phyloP scores from a whole-genome alignment of 1,139 yeast genomes.

The Kodamaea sp. region DNA sequence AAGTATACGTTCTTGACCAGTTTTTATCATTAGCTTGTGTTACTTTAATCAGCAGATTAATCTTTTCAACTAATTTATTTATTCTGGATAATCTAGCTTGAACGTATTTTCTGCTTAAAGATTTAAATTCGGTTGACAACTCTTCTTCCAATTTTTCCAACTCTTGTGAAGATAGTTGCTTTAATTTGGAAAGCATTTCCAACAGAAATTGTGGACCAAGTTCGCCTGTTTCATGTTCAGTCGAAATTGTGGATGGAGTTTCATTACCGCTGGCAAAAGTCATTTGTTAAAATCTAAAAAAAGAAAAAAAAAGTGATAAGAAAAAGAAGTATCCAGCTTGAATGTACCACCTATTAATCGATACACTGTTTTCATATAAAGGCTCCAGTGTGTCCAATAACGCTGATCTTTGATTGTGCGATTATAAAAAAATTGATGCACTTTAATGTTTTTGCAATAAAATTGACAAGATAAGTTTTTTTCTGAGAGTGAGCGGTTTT shows the following conservation, averaged over 20 bases:
- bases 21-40: constrained; percentile 29
- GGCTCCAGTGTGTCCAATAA: too few relatives aligned
- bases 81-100: constrained; percentile 31
- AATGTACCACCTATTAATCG: too few relatives aligned
- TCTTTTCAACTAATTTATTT: constrained; percentile 24
- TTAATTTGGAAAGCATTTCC: constrained; percentile 1
- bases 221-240: neutral
- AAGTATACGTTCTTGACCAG: constrained; percentile 34
- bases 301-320: too few relatives aligned
- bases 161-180: constrained; percentile 26
- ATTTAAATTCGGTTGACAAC: constrained; percentile 30
- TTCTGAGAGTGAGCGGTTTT: too few relatives aligned
- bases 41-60: constrained; percentile 26
- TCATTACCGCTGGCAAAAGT: constrained; percentile 1
- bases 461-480: too few relatives aligned
- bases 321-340: too few relatives aligned
- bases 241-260: neutral
- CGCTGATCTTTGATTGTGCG: too few relatives aligned
- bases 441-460: too few relatives aligned
- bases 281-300: too few relatives aligned
- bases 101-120: constrained; percentile 28
- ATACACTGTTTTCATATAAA: too few relatives aligned
- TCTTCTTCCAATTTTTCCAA: constrained; percentile 27
- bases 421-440: too few relatives aligned
- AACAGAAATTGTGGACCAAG: neutral